Base-by-base conservation (phyloP, 106 monocot species). In the Hemerocallis citrina region DNA sequence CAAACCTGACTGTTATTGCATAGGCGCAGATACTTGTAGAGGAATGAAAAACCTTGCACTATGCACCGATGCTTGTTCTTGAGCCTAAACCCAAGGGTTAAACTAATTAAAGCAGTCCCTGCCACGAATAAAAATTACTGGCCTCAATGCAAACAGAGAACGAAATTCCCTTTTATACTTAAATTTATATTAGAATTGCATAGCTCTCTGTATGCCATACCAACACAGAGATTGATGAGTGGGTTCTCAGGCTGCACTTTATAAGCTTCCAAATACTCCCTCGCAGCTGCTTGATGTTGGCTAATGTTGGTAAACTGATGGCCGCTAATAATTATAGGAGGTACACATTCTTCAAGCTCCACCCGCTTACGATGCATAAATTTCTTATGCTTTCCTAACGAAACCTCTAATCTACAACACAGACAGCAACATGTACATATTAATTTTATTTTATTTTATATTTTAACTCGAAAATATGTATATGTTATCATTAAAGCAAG, bases 21-120 rank as follows among this genome's bases (percentile, higher is more conserved):
- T 52, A 98, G 59, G 22, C 70, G 72, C 27, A 85, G 62, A 67
- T 87, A 98, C 16, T 82, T 75, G 50, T 79, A 77, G 39, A 98
- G 81, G 43, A 98, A 98, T 24, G 91, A 81, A 64, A 98, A 47
- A 12, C 77, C 96, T 75, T 91, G 96, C 21, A 75, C 66, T 13
- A 98, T 73, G 65, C 87, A 81, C 11, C 74, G 68, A 70, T 91
- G 84, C 73, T 82, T 98, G 33, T 98, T 84, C 57, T 85, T 78
- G 51, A 98, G 72, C 79, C 96, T 81, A 61, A 79, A 77, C n/a
- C 91, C 91, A 52, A 88, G 88, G 31, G 96, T 79, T 46, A 98
- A 72, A 63, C 88, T 98, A 67, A 98, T 82, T 60, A 98, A 79
- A 56, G 96, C 52, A 37, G 88, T 81, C 9, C 89, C 95, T 95